phyloP scores from a whole-genome alignment of 2,329 filamentous ascomycete species.

The Hymenotorrendiella dingleyae region DNA sequence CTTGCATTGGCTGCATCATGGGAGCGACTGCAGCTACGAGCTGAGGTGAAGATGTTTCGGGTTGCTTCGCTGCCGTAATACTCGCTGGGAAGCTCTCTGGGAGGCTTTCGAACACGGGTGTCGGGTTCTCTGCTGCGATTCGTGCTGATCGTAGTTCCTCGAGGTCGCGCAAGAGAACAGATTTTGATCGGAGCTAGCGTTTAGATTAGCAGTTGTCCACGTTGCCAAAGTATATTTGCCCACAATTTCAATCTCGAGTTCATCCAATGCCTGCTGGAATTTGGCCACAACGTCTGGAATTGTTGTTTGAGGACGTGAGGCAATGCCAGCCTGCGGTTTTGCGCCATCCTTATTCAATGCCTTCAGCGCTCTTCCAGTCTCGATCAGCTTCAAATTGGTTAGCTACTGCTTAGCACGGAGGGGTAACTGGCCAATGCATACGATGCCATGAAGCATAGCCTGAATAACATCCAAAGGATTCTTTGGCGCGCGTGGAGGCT shows the following conservation, averaged over 20 bases:
- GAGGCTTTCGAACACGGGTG: slow-evolving; percentile 6
- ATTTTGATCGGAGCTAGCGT: slow-evolving; percentile 45
- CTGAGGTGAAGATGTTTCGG: not conserved
- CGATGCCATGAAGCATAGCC: slow-evolving; percentile 48
- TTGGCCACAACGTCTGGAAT: slow-evolving; percentile 27
- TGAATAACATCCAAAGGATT: slow-evolving; percentile 38
- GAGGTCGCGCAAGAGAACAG: slow-evolving; percentile 49
- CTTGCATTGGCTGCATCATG: not conserved
- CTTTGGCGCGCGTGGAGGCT: slow-evolving; percentile 14
- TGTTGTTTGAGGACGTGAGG: slow-evolving; percentile 18
- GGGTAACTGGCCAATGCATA: slow-evolving; percentile 34
- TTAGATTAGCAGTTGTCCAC: slow-evolving; percentile 5
- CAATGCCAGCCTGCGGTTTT: slow-evolving; percentile 30
- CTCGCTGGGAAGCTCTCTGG: slow-evolving; percentile 4
- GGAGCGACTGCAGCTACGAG: not conserved
- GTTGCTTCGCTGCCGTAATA: not conserved
- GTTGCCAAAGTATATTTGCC: not conserved
- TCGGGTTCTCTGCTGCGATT: slow-evolving; percentile 25
- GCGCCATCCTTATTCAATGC: slow-evolving; percentile 42
- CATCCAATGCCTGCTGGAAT: slow-evolving; percentile 47
- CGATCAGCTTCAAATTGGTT: slow-evolving; percentile 42
- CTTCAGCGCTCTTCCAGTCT: slow-evolving; percentile 52
- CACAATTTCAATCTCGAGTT: slow-evolving; percentile 53
- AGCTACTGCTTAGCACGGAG: not conserved
- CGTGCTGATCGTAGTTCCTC: slow-evolving; percentile 31